Evolutionary conservation across 106 monocot species (phyloP).

Genomic region (Dactylorhiza incarnata): DNA sequence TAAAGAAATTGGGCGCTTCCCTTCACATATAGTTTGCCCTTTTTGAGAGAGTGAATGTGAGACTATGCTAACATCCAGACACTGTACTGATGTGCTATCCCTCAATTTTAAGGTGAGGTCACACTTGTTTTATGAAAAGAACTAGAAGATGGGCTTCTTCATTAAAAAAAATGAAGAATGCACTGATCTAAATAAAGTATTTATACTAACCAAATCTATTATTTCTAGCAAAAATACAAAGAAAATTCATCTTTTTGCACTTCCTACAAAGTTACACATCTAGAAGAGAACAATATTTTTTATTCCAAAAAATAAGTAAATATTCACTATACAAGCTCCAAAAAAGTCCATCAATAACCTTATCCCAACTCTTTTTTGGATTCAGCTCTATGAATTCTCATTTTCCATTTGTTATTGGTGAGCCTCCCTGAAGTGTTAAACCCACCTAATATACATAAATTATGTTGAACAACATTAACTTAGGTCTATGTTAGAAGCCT

Average conservation of each 20-base stretch:
- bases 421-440: too few species aligned
- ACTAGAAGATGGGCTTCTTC: not conserved
- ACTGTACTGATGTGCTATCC: not conserved
- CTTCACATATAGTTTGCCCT: not conserved
- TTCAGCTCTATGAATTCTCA: too few species aligned
- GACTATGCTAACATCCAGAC: not conserved
- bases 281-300: too few species aligned
- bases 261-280: not conserved
- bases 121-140: not conserved
- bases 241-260: not conserved
- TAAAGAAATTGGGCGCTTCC: not conserved
- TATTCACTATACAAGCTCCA: not conserved
- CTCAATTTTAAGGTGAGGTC: not conserved
- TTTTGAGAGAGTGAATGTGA: not conserved
- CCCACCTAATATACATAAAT: too few species aligned
- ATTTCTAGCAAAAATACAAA: not conserved
- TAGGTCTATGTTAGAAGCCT: too few species aligned
- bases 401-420: too few species aligned
- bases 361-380: too few species aligned
- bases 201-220: not conserved
- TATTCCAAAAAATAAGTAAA: not conserved
- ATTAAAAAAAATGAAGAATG: not conserved
- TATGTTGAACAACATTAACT: too few species aligned
- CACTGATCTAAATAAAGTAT: not conserved
- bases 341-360: too few species aligned